Base-by-base conservation (phyloP, 352 stramenopile genomes). In the Globisporangium orthogonon region DNA sequence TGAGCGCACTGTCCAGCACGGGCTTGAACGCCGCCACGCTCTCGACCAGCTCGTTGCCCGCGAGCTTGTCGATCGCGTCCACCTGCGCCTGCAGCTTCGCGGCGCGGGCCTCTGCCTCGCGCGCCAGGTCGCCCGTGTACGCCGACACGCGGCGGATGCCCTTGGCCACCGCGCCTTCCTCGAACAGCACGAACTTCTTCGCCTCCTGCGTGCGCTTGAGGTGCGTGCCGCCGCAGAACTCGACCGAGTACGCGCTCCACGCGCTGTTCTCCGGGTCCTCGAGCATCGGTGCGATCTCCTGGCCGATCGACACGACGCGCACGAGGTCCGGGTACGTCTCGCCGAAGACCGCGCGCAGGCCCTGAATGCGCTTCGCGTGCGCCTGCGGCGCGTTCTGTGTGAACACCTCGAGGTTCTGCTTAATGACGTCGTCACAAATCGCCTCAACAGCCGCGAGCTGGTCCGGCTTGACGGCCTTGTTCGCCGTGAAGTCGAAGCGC, bases 161-260 rank as follows among this genome's bases (percentile, higher is more conserved):
- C 86, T 99, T 99, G 51, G 95, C 91, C 37, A 99, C 94, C 7
- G 91, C 93, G 47, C 90, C 93, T 71, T 99, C 97, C 69, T 99
- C 95, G 35, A 98, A 94, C 57, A 99, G 72, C 40, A 97, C 95
- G 73, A 99, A 99, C 58, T 93, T 95, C 60, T 87, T 91, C 9
- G 97, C 97, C 62, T 99, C 94, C 18, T 76, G 78, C 17, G 96
- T 99, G 73, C 99, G 99, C 54, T 77, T 81, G 39, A 99, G 61
- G 70, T 99, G 97, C 5, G 97, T 99, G 29, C 97, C 97, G 60
- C 97, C 97, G 75, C 97, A 99, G 78, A 99, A 99, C 79, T 99
- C 97, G 23, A 99, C 87, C 13, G 94, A 98, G 55, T 87, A 97
- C 58, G 97, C 81, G 57, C 67, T 80, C 90, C 91, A 98, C 10